These are phyloP conservation scores for Cercospora zeina DNA, from an alignment of 2,329 filamentous ascomycete species.

Conservation along the genomic window DNA sequence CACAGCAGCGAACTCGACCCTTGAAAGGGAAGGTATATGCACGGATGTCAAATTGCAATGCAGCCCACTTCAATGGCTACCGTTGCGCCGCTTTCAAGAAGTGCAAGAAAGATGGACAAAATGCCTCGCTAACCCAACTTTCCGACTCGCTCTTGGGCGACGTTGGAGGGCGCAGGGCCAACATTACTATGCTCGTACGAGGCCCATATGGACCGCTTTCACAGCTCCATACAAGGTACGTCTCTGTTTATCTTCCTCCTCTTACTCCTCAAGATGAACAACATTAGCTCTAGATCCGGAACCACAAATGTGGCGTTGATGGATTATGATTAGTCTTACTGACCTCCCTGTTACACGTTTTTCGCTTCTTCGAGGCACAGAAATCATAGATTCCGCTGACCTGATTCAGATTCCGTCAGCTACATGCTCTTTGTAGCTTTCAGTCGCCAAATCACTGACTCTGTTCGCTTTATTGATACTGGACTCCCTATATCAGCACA, in stretches of 20 bases:
- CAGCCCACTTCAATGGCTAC: constrained; percentile 19
- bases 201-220: background rate
- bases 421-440: background rate
- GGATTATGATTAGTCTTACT: constrained; percentile 19
- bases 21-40: constrained; percentile 1
- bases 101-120: constrained; percentile 15
- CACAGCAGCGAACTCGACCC: background rate
- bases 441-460: too few relatives aligned
- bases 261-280: constrained; percentile 10
- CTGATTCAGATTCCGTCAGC: background rate
- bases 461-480: too few relatives aligned
- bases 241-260: background rate
- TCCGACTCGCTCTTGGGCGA: constrained; percentile 10
- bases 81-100: constrained; percentile 22
- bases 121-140: constrained; percentile 14
- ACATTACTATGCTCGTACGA: background rate
- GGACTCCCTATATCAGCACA: too few relatives aligned
- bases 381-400: background rate
- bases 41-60: constrained; percentile 24
- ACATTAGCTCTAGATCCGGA: constrained; percentile 20
- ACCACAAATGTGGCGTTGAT: constrained; percentile 16
- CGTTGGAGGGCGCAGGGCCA: constrained; percentile 17
- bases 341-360: background rate
- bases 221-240: background rate
- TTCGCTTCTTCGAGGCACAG: background rate